A percentile compares a stretch with the other conserved stretches of the same genome.
These are phyloP conservation scores for Talaromyces sp. DNA, from an alignment of 2,329 filamentous ascomycete genomes.

Conservation along the genomic window DNA sequence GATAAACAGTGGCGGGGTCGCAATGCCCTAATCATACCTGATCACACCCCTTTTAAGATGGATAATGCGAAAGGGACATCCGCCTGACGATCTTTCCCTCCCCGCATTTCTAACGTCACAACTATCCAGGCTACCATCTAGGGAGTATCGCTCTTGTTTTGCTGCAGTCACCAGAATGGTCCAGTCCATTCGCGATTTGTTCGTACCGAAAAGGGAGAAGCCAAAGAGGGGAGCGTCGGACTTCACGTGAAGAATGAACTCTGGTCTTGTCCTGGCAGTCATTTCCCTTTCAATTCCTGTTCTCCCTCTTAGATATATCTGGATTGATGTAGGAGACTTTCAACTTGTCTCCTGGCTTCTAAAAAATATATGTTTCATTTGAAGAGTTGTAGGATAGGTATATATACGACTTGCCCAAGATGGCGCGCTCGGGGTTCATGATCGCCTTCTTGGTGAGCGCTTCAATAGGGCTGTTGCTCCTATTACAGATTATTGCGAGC, in stretches of 20 bases:
- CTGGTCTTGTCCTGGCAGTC: background rate
- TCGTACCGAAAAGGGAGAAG: background rate
- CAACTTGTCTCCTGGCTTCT: background rate
- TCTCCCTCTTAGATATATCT: background rate
- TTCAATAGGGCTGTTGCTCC: slow-evolving; percentile 24
- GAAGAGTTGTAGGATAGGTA: background rate
- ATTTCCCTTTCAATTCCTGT: background rate
- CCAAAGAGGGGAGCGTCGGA: background rate
- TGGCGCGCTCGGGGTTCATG: slow-evolving; percentile 28
- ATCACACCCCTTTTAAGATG: background rate
- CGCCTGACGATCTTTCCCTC: slow-evolving; percentile 7
- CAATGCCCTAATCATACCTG: background rate
- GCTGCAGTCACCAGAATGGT: background rate
- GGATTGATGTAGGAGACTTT: background rate
- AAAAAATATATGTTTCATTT: background rate
- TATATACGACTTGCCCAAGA: slow-evolving; percentile 12
- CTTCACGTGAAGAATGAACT: background rate
- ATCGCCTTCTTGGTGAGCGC: slow-evolving; percentile 23
- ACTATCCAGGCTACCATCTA: background rate
- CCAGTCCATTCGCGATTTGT: background rate
- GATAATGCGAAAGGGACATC: background rate
- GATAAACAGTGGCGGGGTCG: background rate
- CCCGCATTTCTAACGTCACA: slow-evolving; percentile 7
- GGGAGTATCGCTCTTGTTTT: background rate
- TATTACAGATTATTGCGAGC: slow-evolving; percentile 29